Conservation (phyloP, 768 basidiomycete genomes). For the Termitomyces sp. region DNA sequence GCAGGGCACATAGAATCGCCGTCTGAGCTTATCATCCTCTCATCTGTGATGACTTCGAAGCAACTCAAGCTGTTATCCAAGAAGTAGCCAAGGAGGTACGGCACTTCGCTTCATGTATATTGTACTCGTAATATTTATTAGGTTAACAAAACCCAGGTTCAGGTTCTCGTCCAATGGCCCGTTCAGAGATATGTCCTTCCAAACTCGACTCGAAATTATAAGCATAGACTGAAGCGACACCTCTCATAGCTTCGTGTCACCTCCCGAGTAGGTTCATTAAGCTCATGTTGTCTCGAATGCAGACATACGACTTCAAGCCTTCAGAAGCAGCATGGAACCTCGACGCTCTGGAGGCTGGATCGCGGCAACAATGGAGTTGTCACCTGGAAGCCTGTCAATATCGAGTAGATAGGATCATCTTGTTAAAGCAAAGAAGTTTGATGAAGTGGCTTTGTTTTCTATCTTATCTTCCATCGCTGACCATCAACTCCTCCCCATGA, state of each 20-base stretch:
- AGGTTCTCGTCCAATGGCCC: slow-evolving; percentile 86
- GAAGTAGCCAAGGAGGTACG: slow-evolving; percentile 58
- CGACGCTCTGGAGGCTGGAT: slow-evolving; percentile 69
- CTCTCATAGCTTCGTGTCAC: slow-evolving; percentile 59
- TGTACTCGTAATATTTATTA: slow-evolving; percentile 19
- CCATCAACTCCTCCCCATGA: too few relatives aligned
- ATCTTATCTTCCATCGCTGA: too few relatives aligned
- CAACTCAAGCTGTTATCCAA: slow-evolving; percentile 46
- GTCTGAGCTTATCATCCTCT: slow-evolving; percentile 78
- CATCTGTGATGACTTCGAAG: slow-evolving; percentile 54
- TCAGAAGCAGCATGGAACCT: slow-evolving; percentile 57
- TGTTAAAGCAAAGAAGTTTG: neutral
- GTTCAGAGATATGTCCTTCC: slow-evolving; percentile 63
- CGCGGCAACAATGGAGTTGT: slow-evolving; percentile 65
- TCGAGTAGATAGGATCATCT: slow-evolving; percentile 18
- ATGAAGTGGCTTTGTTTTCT: too few relatives aligned
- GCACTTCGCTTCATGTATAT: neutral
- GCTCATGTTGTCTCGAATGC: slow-evolving; percentile 70
- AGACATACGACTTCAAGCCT: slow-evolving; percentile 73
- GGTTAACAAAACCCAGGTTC: slow-evolving; percentile 60
- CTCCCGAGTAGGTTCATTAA: slow-evolving; percentile 75
- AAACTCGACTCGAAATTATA: neutral
- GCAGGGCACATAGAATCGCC: slow-evolving; percentile 52
- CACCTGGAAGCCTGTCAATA: slow-evolving; percentile 82
- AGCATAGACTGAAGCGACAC: neutral